Conservation (phyloP, 2,329 filamentous ascomycete species). For the Ceratocystis ficicola region DNA sequence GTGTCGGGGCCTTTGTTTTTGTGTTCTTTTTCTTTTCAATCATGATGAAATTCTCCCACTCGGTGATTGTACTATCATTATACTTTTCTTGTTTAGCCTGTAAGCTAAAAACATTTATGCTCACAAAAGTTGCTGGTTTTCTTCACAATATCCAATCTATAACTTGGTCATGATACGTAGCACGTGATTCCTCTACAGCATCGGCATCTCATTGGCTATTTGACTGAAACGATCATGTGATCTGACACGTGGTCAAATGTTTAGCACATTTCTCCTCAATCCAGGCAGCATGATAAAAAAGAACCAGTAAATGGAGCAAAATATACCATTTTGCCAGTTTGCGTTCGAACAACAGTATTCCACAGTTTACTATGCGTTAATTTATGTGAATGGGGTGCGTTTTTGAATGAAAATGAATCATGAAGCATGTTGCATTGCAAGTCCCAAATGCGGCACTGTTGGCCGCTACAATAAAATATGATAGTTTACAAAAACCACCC, state of each 20-base stretch:
- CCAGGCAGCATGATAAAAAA: too few relatives aligned
- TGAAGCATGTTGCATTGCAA: slow-evolving; percentile 19
- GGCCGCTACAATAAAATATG: slow-evolving; percentile 21
- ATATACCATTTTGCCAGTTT: not conserved
- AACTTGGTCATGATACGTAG: not conserved
- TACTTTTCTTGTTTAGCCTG: not conserved
- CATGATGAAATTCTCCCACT: not conserved
- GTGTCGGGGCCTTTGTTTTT: slow-evolving; percentile 1
- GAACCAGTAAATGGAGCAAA: too few relatives aligned
- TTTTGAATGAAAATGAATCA: slow-evolving; percentile 13
- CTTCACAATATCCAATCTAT: not conserved
- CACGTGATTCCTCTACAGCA: not conserved
- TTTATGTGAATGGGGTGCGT: too few relatives aligned
- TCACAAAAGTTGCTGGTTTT: slow-evolving; percentile 4
- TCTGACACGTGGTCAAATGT: not conserved
- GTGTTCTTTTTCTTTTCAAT: not conserved
- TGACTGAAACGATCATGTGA: not conserved
- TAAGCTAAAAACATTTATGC: not conserved
- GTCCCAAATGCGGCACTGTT: slow-evolving; percentile 21
- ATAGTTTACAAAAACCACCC: slow-evolving; percentile 23
- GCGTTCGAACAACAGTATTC: not conserved
- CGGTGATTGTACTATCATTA: not conserved
- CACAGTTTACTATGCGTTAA: not conserved
- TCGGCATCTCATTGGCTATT: not conserved
- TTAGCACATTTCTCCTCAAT: too few relatives aligned